Conservation (phyloP, 78 protist genomes). For the Dictyostelium citrinum region DNA sequence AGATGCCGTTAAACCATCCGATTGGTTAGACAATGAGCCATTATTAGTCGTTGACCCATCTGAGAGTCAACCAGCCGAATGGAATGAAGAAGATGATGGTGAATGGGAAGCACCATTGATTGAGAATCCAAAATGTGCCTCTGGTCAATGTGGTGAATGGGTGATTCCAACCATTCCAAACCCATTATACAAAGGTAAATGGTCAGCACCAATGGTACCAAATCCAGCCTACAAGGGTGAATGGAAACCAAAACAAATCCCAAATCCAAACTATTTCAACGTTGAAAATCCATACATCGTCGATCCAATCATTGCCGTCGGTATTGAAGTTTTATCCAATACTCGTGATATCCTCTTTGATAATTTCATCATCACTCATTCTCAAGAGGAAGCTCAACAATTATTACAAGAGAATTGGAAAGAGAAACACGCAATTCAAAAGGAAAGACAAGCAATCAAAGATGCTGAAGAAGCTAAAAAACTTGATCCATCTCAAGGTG, state of each 20-base stretch:
- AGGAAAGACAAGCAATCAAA: conserved; percentile 29
- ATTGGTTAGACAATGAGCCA: conserved; percentile 97
- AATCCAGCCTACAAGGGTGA: conserved; percentile 86
- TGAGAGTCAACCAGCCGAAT: conserved; percentile 95
- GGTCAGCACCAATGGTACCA: conserved; percentile 75
- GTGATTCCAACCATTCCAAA: conserved; percentile 87
- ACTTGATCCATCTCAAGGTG: background rate
- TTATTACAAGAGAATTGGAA: conserved; percentile 59
- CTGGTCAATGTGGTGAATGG: conserved; percentile 89
- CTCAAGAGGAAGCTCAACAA: conserved; percentile 81
- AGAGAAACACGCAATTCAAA: conserved; percentile 19
- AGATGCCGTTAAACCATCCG: conserved; percentile 93
- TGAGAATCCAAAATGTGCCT: conserved; percentile 90
- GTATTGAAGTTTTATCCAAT: conserved; percentile 95
- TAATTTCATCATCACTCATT: conserved; percentile 94
- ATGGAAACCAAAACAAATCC: conserved; percentile 90
- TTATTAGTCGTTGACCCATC: conserved; percentile 80
- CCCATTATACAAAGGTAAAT: conserved; percentile 89
- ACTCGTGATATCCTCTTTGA: conserved; percentile 95
- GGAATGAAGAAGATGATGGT: conserved; percentile 99
- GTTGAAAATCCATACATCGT: conserved; percentile 87
- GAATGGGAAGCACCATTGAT: conserved; percentile 98
- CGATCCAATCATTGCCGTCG: conserved; percentile 75
- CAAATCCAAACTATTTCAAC: conserved; percentile 93
- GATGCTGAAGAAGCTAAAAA: conserved; percentile 68